These are phyloP conservation scores for Alternaria sp. DNA, from an alignment of 2,329 filamentous ascomycete genomes.

Conservation along the genomic window DNA sequence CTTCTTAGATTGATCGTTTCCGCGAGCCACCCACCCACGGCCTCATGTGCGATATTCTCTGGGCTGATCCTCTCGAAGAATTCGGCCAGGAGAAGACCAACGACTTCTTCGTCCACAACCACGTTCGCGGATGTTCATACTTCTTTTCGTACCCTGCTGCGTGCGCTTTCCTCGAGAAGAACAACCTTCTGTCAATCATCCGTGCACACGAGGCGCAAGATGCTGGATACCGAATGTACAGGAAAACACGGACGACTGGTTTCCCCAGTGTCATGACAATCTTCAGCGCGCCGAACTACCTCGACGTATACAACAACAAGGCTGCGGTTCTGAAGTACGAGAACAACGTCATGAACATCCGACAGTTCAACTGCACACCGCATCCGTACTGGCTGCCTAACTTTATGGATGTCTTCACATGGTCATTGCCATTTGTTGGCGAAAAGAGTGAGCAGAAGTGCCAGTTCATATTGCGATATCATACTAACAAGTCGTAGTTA, in stretches of 20 bases:
- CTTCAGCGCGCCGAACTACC: constrained; percentile 97
- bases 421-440: constrained; percentile 97
- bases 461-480: neutral
- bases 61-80: constrained; percentile 97
- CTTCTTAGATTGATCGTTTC: constrained; percentile 86
- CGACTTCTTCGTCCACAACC: constrained; percentile 97
- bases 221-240: constrained; percentile 98
- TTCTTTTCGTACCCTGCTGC: constrained; percentile 99
- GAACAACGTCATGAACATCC: constrained; percentile 99
- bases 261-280: constrained; percentile 99
- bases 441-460: constrained; percentile 69
- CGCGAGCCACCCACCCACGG: constrained; percentile 96
- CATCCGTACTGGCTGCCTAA: constrained; percentile 99
- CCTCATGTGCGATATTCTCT: constrained; percentile 98
- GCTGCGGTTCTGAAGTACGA: constrained; percentile 98
- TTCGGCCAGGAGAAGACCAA: constrained; percentile 99
- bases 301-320: constrained; percentile 99
- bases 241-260: constrained; percentile 95
- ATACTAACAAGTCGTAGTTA: constrained; percentile 59
- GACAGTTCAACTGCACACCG: constrained; percentile 99
- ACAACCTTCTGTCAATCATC: constrained; percentile 96
- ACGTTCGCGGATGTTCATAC: constrained; percentile 97
- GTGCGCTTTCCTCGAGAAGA: constrained; percentile 97
- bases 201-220: constrained; percentile 98
- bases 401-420: constrained; percentile 99